Conservation (phyloP, 345 rosid genomes). For the Hibiscus syriacus region DNA sequence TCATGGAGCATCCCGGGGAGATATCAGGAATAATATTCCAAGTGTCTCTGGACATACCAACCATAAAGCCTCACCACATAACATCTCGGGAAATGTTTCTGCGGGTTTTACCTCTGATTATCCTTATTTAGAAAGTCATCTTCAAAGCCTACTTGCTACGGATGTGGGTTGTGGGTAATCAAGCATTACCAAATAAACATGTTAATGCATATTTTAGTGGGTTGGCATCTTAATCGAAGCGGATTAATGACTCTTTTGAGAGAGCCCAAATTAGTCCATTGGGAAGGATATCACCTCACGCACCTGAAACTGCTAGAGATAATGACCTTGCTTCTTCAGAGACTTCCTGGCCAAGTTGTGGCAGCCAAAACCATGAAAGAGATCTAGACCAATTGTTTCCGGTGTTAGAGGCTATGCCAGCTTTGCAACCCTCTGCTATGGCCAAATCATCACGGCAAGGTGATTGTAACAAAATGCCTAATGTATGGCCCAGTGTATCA, state of each 20-base stretch:
- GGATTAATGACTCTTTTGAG: constrained; percentile 31
- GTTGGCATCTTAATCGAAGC: constrained; percentile 32
- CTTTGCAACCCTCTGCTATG: constrained; percentile 28
- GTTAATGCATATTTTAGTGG: constrained; percentile 28
- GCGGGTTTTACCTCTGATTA: constrained; percentile 30
- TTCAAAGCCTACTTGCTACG: constrained; percentile 31
- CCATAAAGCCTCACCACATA: constrained; percentile 14
- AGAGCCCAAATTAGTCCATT: constrained; percentile 40
- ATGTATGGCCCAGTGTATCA: constrained; percentile 35
- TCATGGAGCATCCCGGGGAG: constrained; percentile 37
- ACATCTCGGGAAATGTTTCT: constrained; percentile 24
- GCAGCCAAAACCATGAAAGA: constrained; percentile 24
- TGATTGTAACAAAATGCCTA: constrained; percentile 29
- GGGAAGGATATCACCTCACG: constrained; percentile 17
- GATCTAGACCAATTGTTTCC: constrained; percentile 38
- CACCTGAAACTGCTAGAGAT: constrained; percentile 15
- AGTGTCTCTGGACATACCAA: constrained; percentile 28
- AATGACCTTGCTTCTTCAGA: constrained; percentile 27
- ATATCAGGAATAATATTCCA: constrained; percentile 24
- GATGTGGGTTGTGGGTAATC: constrained; percentile 34
- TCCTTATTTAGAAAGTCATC: constrained; percentile 39
- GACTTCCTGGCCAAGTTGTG: constrained; percentile 20
- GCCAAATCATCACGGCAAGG: constrained; percentile 33
- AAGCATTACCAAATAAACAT: constrained; percentile 21
- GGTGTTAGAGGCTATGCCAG: constrained; percentile 35